Conservation (phyloP, 306 rosid species). For the Abrus pulchellus region DNA sequence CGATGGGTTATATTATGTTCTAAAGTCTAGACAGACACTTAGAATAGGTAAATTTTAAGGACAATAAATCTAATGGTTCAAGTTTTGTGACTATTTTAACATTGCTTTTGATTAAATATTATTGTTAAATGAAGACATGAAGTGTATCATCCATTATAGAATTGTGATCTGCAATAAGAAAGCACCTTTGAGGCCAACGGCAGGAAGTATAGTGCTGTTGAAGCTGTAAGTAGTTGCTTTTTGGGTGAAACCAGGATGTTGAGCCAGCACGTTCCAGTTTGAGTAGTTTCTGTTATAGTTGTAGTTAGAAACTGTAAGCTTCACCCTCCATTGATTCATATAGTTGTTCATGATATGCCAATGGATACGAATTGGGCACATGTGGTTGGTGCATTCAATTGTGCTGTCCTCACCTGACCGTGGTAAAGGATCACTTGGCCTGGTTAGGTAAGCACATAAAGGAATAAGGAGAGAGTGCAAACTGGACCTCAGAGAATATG, state of each 20-base stretch:
- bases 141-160: background rate
- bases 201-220: constrained; percentile 68
- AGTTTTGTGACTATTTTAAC: background rate
- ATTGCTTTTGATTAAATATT: background rate
- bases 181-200: constrained; percentile 66
- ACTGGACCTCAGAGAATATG: too few species aligned
- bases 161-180: constrained; percentile 29
- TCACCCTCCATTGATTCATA: constrained; percentile 76
- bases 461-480: background rate
- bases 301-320: constrained; percentile 82
- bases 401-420: constrained; percentile 25
- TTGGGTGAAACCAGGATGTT: constrained; percentile 73
- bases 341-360: constrained; percentile 84
- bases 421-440: constrained; percentile 47
- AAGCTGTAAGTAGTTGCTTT: constrained; percentile 65
- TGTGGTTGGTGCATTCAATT: constrained; percentile 72
- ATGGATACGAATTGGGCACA: constrained; percentile 86
- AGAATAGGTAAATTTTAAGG: background rate
- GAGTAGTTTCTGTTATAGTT: constrained; percentile 65
- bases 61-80: background rate
- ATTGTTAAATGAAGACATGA: background rate
- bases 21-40: background rate
- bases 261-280: constrained; percentile 79
- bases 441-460: constrained; percentile 42
- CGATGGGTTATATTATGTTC: background rate